Evolutionary conservation across 768 basidiomycete genomes (phyloP).

Genomic region (Mycena crocata): DNA sequence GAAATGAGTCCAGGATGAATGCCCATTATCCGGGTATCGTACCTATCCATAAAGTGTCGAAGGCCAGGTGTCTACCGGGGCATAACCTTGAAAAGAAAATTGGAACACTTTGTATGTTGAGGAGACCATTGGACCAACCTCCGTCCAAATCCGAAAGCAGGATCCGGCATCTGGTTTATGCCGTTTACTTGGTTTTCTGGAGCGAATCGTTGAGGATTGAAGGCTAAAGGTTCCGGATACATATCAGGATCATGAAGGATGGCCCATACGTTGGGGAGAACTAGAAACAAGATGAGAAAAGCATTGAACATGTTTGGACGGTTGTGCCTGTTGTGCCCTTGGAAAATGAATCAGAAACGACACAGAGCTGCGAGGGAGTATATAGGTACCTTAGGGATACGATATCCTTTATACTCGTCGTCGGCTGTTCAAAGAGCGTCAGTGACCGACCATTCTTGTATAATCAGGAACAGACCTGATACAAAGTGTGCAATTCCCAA

Average conservation of each 20-base stretch:
- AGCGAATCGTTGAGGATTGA: constrained; percentile 52
- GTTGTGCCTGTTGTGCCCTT: constrained; percentile 47
- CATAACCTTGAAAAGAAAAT: constrained; percentile 47
- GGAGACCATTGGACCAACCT: constrained; percentile 40
- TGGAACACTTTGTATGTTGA: neutral
- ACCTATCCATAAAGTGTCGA: constrained; percentile 55
- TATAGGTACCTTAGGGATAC: constrained; percentile 48
- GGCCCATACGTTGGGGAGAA: constrained; percentile 49
- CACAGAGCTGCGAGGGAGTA: neutral
- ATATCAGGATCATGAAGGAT: constrained; percentile 52
- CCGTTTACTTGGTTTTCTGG: constrained; percentile 42
- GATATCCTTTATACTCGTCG: constrained; percentile 53
- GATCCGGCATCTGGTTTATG: constrained; percentile 49
- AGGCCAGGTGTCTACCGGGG: constrained; percentile 57
- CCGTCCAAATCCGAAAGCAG: constrained; percentile 56
- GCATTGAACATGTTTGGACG: neutral
- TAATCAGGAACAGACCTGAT: constrained; percentile 18
- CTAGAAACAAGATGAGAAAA: constrained; percentile 7
- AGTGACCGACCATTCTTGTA: neutral
- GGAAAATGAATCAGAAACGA: too few relatives aligned
- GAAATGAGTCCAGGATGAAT: too few relatives aligned
- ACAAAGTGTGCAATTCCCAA: constrained; percentile 44
- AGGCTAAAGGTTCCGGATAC: constrained; percentile 55
- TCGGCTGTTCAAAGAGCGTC: constrained; percentile 36
- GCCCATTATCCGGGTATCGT: too few relatives aligned